Evolutionary conservation across 2,329 filamentous ascomycete species (phyloP).

Genomic region (Penicillium sp.): DNA sequence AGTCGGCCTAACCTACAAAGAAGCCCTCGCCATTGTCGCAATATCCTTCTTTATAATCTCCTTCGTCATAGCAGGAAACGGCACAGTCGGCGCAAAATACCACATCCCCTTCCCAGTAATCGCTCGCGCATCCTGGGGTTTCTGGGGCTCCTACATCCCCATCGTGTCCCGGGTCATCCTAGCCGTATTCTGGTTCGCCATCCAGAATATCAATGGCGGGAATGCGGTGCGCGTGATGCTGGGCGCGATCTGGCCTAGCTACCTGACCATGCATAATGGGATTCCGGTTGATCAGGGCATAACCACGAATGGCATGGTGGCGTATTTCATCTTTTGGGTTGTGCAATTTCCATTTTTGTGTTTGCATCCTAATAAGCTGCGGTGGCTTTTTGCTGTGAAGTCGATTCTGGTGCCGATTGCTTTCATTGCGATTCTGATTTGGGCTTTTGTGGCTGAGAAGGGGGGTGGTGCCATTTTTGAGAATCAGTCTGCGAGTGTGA

Average conservation of each 20-base stretch:
- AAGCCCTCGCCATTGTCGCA: slow-evolving; percentile 51
- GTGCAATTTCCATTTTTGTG: slow-evolving; percentile 48
- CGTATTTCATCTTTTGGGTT: slow-evolving; percentile 47
- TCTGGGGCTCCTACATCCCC: slow-evolving; percentile 58
- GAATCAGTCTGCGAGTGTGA: slow-evolving; percentile 45
- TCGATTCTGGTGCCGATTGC: slow-evolving; percentile 55
- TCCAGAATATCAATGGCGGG: slow-evolving; percentile 65
- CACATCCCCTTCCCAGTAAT: slow-evolving; percentile 60
- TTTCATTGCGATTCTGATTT: slow-evolving; percentile 64
- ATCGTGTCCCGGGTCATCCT: slow-evolving; percentile 57
- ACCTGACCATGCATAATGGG: slow-evolving; percentile 35
- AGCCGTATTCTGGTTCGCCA: slow-evolving; percentile 64
- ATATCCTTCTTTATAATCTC: slow-evolving; percentile 55
- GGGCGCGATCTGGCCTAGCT: slow-evolving; percentile 53
- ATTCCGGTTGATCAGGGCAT: slow-evolving; percentile 47
- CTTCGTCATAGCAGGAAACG: slow-evolving; percentile 62
- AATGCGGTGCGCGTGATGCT: slow-evolving; percentile 55
- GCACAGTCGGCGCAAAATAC: slow-evolving; percentile 54
- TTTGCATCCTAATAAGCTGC: slow-evolving; percentile 44
- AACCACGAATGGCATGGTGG: slow-evolving; percentile 48
- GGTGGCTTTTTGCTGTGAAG: slow-evolving; percentile 41
- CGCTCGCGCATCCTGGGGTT: slow-evolving; percentile 58
- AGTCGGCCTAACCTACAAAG: slow-evolving; percentile 47
- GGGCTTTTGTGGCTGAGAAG: slow-evolving; percentile 57
- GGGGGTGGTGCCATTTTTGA: slow-evolving; percentile 53